A percentile compares a stretch with the other conserved stretches of the same genome.
phyloP scores from a whole-genome alignment of 805 yeast species.

The Candida broadrunensis region DNA sequence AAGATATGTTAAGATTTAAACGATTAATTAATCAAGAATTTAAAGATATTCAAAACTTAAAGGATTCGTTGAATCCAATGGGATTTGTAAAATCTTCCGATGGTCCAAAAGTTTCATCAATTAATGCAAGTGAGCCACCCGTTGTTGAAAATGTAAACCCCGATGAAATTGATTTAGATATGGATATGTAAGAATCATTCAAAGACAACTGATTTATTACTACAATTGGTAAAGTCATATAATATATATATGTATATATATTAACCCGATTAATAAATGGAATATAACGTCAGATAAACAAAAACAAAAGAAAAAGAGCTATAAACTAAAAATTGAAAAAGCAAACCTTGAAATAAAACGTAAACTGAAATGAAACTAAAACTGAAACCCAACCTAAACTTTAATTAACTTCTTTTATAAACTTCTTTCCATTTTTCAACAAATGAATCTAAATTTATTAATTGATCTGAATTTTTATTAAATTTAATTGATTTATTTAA shows the following conservation, averaged over 20 bases:
- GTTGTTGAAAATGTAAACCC: constrained; percentile 35
- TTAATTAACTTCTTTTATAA: constrained; percentile 19
- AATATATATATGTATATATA: not conserved
- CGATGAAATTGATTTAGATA: constrained; percentile 60
- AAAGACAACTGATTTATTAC: not conserved
- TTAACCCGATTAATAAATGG: too few relatives aligned
- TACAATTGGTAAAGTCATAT: not conserved
- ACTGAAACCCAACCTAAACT: not conserved
- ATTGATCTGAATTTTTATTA: constrained; percentile 31
- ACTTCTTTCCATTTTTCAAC: constrained; percentile 35
- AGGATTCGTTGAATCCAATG: constrained; percentile 28
- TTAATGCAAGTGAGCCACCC: not conserved
- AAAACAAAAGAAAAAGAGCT: too few relatives aligned
- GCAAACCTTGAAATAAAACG: too few relatives aligned
- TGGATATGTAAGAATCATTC: constrained; percentile 25
- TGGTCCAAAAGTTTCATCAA: constrained; percentile 1
- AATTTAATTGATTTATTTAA: constrained; percentile 34
- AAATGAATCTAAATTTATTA: constrained; percentile 32
- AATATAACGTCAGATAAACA: too few relatives aligned
- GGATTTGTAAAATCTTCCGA: constrained; percentile 47
- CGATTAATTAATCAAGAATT: constrained; percentile 33
- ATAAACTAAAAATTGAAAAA: too few relatives aligned
- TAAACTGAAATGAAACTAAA: too few relatives aligned
- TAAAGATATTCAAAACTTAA: constrained; percentile 11
- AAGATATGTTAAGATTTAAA: constrained; percentile 66